Conservation (phyloP, 2,329 filamentous ascomycete genomes). For the Alternaria triticina region DNA sequence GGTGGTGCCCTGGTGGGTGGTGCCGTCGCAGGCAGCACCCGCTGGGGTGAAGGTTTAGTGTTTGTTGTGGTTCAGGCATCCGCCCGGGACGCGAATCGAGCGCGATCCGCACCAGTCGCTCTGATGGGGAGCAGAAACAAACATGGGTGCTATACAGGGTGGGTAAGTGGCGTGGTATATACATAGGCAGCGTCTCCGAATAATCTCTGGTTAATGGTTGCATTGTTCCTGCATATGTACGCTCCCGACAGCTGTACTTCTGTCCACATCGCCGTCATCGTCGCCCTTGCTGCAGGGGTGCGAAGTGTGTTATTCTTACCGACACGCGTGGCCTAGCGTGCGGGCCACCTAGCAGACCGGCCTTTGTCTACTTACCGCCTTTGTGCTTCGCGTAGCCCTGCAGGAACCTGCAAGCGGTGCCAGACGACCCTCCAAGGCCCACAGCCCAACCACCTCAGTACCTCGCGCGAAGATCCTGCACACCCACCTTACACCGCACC, state of each 20-base stretch:
- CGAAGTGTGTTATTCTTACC: background rate
- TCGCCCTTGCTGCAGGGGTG: background rate
- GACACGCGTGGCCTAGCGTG: constrained; percentile 7
- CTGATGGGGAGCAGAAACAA: background rate
- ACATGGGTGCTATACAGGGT: background rate
- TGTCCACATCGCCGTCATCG: background rate
- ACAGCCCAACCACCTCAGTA: constrained; percentile 10
- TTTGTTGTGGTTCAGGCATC: constrained; percentile 11
- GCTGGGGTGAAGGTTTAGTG: constrained; percentile 2
- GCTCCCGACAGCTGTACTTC: background rate
- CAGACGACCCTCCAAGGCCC: constrained; percentile 9
- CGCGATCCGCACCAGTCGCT: background rate
- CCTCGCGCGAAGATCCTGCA: constrained; percentile 12
- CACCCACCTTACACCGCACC: constrained; percentile 19
- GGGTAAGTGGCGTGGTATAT: background rate
- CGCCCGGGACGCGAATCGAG: background rate
- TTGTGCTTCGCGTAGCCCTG: constrained; percentile 9
- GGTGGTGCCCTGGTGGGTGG: background rate
- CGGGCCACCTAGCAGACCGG: constrained; percentile 9
- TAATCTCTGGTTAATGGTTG: background rate
- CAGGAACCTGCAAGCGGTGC: constrained; percentile 8
- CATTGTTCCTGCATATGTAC: background rate
- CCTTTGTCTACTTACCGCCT: constrained; percentile 9
- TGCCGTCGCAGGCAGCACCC: constrained; percentile 2
- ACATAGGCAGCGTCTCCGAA: background rate